A percentile compares a stretch with the other conserved stretches of the same genome.
phyloP scores from a whole-genome alignment of 306 rosid species.

The Oxytropis ochrocephala region DNA sequence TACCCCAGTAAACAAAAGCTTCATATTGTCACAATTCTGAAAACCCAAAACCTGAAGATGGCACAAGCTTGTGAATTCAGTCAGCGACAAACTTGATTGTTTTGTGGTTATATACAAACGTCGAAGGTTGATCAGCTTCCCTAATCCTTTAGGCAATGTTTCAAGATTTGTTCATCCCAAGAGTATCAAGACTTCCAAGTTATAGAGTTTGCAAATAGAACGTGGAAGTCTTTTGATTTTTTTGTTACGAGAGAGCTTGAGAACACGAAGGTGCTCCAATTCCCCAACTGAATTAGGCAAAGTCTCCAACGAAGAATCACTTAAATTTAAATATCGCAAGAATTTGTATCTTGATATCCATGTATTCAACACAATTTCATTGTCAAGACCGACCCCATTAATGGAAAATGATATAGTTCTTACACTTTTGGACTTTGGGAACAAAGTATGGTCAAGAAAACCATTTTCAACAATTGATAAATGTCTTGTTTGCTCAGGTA shows the following conservation, averaged over 20 bases:
- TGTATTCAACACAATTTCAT: no score
- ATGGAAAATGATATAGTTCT: no score
- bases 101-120: not conserved
- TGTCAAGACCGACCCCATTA: no score
- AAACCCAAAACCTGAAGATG: not conserved
- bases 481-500: no score
- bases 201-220: no score
- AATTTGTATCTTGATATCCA: no score
- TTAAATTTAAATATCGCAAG: not conserved
- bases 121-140: not conserved
- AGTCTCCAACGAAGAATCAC: not conserved
- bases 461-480: no score
- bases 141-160: not conserved
- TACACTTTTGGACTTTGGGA: no score
- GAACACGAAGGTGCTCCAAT: not conserved
- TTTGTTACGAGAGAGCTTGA: not conserved
- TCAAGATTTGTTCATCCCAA: not conserved
- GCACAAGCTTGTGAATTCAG: not conserved
- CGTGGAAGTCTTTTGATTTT: not conserved
- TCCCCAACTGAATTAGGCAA: not conserved
- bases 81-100: not conserved
- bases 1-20: not conserved
- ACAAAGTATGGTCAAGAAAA: no score
- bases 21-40: not conserved
- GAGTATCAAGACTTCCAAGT: not conserved